Base-by-base conservation (phyloP, 1,284 basidiomycete genomes). In the Malassezia sympodialis region DNA sequence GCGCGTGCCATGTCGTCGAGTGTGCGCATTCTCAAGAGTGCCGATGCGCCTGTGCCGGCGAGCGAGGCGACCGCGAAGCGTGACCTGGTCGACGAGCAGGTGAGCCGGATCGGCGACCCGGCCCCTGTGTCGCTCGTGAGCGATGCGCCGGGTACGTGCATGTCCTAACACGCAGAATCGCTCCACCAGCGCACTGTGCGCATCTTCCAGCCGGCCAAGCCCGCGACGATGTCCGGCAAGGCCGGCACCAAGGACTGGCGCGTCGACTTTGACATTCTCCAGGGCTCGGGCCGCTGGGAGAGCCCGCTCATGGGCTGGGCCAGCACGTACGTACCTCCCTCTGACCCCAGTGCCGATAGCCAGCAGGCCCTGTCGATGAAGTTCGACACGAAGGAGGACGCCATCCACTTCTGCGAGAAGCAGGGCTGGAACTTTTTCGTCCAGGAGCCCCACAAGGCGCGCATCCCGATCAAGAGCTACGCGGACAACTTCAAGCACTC, bases 261-360 rank as follows among this genome's bases (percentile, higher is more conserved):
- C 62, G 84, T 98, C 69, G 93, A 98, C 77, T 98, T 86, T 80
- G 93, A 98, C 69, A 85, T 85, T 56, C 79, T 96, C 17, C 84
- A 83, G 62, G 89, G 90, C 40, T 84, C 82, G 30, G 90, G 87
- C 12, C 82, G 93, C 58, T 98, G 93, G 93, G 90, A 96, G 81
- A 96, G 96, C 75, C 89, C 90, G n/a, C 77, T 98, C 67, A 98
- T 98, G 88, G 93, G 93, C 53, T 98, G 84, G 82, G 90, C 90
- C 0, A 64, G 61, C 52, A 67, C 65, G 61, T 66, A 59, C 31
- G 65, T 67, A 50, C 10, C 17, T 7, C 26, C 30, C 50, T 56
- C 41, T 4, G 24, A 47, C 45, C 15, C 39, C 66, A 90, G 89
- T 53, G 93, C 89, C 58, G 93, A 98, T 77, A 96, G 96, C 78